Evolutionary conservation across 768 basidiomycete genomes (phyloP).

Genomic region (Collybia nuda): DNA sequence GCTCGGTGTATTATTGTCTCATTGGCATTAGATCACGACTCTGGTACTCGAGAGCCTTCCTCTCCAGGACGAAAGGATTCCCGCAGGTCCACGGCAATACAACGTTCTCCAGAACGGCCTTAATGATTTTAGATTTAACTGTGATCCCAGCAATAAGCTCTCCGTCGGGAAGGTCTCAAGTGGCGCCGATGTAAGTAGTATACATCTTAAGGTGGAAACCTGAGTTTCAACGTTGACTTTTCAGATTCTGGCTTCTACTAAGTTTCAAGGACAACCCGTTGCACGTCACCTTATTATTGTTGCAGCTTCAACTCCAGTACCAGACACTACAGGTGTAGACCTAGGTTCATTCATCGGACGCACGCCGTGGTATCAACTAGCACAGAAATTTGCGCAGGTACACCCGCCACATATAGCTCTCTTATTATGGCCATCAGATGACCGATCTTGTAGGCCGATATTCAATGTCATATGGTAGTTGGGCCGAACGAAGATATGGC

Average conservation of each 20-base stretch:
- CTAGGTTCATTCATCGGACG: constrained; percentile 25
- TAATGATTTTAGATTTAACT: constrained; percentile 41
- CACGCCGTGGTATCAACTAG: constrained; percentile 40
- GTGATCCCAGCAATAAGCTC: constrained; percentile 41
- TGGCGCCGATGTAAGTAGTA: constrained; percentile 44
- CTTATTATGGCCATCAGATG: background rate
- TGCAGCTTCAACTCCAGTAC: constrained; percentile 46
- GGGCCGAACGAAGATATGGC: constrained; percentile 44
- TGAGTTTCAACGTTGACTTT: background rate
- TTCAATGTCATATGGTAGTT: constrained; percentile 60
- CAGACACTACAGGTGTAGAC: constrained; percentile 24
- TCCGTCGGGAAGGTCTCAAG: constrained; percentile 40
- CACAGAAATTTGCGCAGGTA: constrained; percentile 47
- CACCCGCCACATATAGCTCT: constrained; percentile 6
- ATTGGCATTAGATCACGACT: constrained; percentile 34
- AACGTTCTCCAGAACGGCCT: constrained; percentile 35
- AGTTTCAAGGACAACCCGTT: constrained; percentile 27
- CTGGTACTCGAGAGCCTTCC: constrained; percentile 48
- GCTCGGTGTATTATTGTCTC: constrained; percentile 4
- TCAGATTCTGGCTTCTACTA: constrained; percentile 33
- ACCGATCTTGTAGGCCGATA: constrained; percentile 39
- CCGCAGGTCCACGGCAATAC: constrained; percentile 38
- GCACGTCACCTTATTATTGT: constrained; percentile 54
- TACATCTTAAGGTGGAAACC: constrained; percentile 5
- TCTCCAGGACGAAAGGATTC: constrained; percentile 26